Base-by-base conservation (phyloP, 2,329 filamentous ascomycete species). In the Leptographium flavum region DNA sequence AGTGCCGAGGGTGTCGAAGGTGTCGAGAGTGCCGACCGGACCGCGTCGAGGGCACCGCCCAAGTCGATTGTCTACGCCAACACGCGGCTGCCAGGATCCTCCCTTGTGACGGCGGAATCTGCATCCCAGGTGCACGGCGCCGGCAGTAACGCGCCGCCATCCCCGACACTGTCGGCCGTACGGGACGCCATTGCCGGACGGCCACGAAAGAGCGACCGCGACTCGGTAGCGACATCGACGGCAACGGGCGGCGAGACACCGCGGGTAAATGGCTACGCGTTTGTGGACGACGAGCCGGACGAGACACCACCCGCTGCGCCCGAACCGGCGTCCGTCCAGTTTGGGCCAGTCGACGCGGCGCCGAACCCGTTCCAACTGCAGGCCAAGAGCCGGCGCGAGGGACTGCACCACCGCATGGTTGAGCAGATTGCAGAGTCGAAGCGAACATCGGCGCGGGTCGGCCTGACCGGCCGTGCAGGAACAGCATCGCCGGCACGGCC, bases 231-330 rank as follows among this genome's bases (percentile, higher is more conserved):
- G 3, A 32, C 47, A 2, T 28, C 31, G 9, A 38, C 15, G 15
- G 23, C 17, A n/a, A 69, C 69, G 1, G 83, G 81, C 15, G 73
- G 71, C 47, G 87, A 93, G 60, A 96, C 90, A 0, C 92, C 90
- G 0, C 74, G 86, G 2, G 85, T 96, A 0, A 94, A 93, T 51
- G 92, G 92, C 1, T 98, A 95, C 60, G 76, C 87, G 0, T 96
- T 94, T 62, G 88, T 98, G 31, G 87, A 94, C 53, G 87, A 93
- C 46, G 83, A 83, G 41, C 70, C 74, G 35, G 73, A 75, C 0
- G 70, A 70, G 15, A 22, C 27, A 11, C 27, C 5, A 56, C 53
- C 61, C 9, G 65, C 66, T 8, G 15, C 53, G 57, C 2, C 33
- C 55, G 13, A 22, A 17, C 17, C 13, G 33, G 10, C 33, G 30